Conservation (phyloP, 768 basidiomycete genomes). For the Lactarius hatsudake region DNA sequence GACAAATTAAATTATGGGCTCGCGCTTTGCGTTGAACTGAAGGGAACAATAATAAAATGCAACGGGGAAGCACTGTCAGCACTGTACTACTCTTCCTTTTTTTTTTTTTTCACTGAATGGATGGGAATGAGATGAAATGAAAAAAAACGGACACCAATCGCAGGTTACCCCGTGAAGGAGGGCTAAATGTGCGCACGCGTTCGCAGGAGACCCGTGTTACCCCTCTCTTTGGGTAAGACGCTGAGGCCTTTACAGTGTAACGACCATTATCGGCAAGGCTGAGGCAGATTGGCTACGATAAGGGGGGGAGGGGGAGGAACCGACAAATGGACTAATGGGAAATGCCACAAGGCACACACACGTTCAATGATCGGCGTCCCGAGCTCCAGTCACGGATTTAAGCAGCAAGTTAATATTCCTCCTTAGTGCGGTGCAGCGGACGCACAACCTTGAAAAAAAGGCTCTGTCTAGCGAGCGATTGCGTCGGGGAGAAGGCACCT, state of each 20-base stretch:
- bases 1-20: neutral
- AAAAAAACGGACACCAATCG: neutral
- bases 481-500: neutral
- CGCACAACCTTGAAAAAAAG: neutral
- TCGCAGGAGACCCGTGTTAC: neutral
- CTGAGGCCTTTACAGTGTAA: slow-evolving; percentile 1
- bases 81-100: neutral
- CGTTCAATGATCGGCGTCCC: slow-evolving; percentile 13
- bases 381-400: neutral
- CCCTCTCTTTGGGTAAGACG: slow-evolving; percentile 10
- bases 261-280: slow-evolving; percentile 8
- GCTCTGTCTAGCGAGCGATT: neutral
- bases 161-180: neutral
- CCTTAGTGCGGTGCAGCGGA: neutral
- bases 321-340: neutral
- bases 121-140: neutral
- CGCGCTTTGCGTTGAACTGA: neutral
- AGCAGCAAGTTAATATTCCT: neutral
- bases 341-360: neutral
- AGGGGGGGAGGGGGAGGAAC: neutral
- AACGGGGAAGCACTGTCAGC: neutral
- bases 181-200: neutral
- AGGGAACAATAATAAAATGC: neutral
- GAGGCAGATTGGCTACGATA: slow-evolving; percentile 21
- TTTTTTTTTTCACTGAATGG: neutral